Evolutionary conservation across 192 early-diverging fungal species (phyloP), one percentile per base, ranked within the genome.

Genomic region (Umbelopsis sp.): DNA sequence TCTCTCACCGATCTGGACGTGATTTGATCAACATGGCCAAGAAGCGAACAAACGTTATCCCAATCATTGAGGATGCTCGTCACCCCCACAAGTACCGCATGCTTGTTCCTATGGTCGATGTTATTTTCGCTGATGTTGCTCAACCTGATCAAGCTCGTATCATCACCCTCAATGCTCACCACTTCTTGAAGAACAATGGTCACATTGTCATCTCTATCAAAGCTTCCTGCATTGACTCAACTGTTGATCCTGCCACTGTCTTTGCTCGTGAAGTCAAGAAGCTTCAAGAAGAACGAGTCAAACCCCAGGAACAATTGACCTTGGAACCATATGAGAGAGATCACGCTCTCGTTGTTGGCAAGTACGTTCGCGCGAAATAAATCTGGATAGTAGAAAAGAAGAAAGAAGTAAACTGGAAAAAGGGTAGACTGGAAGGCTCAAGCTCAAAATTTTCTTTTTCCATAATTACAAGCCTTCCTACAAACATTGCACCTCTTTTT

Each of bases 1-100:
- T 99, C 86, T 98, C 98, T 71, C 97, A 98, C 90, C 91, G 97
- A 70, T 92, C 96, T 24, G 97, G 97, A 47, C 96, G 97, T 84
- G 97, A 99, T 75, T 86, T 99, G 73, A 98, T 99, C 86, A 98
- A 97, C 88, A 94, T 98, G 91, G 97, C 97, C 81, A 99, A 99
- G 91, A 99, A 99, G 91, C 94, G 97, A 73, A 98, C 96, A 77
- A 99, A 98, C 83, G 94, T 98, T 38, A 95, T 98, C 72, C 97
- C 98, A 49, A 99, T 99, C 73, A 96, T 99, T 77, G 98, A 99
- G 85, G 98, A 99, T 84, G 96, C 97, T 49, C 97, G 96, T 82
- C 94, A 98, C 86, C 98, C 98, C 68, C 94, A 99, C 85, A 99
- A 99, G 85, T 99, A 99, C 87, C 95, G 98, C 83, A 99, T 98